Evolutionary conservation across 208 protist genomes (phyloP).

Genomic region (Trypanosoma lewisi): DNA sequence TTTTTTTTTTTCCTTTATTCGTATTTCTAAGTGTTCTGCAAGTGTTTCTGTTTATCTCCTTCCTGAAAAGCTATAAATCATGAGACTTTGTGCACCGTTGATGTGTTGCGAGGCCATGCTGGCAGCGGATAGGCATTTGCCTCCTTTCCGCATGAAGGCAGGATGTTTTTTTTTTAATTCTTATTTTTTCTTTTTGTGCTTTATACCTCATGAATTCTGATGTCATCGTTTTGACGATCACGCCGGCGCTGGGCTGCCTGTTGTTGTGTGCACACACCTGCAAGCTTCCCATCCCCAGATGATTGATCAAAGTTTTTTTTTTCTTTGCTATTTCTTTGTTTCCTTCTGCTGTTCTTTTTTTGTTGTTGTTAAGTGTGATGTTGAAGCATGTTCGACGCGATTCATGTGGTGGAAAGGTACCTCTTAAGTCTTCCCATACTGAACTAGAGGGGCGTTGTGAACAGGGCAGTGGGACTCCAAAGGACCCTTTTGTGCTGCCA

Average conservation of each 20-base stretch:
- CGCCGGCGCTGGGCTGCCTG: too few relatives aligned
- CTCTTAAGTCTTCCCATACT: not conserved
- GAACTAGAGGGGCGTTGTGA: constrained; percentile 8
- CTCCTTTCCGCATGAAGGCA: not conserved
- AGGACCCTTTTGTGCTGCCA: constrained; percentile 47
- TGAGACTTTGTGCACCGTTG: not conserved
- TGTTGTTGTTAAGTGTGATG: constrained; percentile 37
- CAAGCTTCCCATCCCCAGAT: too few relatives aligned
- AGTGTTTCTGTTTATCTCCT: too few relatives aligned
- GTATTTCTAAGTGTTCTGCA: not conserved
- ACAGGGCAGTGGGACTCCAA: constrained; percentile 35
- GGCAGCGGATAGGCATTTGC: not conserved
- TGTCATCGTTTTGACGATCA: too few relatives aligned
- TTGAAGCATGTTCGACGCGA: constrained; percentile 33
- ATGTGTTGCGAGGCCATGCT: not conserved
- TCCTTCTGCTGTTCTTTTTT: constrained; percentile 7
- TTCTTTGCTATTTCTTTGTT: constrained; percentile 15
- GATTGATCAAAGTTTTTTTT: too few relatives aligned
- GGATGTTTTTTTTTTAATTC: not conserved
- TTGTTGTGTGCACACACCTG: too few relatives aligned
- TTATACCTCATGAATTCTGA: too few relatives aligned
- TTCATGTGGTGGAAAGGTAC: not conserved
- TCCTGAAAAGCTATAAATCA: not conserved
- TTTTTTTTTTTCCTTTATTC: constrained; percentile 10
- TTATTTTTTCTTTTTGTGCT: constrained; percentile 23